Percentiles rank a stretch among this genome's conserved stretches.
These are phyloP conservation scores for Lipomyces kockii DNA, from an alignment of 805 yeast species.

Conservation along the genomic window DNA sequence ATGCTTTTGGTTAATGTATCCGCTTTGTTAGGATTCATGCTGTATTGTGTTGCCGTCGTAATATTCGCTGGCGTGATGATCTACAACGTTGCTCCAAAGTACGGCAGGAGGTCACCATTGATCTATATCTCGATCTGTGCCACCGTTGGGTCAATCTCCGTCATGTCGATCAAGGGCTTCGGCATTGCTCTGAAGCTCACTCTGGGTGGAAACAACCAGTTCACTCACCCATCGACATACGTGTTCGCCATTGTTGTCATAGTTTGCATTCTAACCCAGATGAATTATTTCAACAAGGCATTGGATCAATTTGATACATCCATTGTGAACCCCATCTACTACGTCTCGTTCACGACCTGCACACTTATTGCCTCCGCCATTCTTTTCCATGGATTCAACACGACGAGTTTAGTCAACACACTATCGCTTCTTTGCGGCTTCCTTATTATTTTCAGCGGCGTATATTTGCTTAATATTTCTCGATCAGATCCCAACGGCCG, in stretches of 20 bases:
- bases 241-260: slow-evolving; percentile 77
- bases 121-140: slow-evolving; percentile 89
- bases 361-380: slow-evolving; percentile 86
- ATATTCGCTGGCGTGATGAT: slow-evolving; percentile 77
- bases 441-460: slow-evolving; percentile 85
- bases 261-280: slow-evolving; percentile 83
- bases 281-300: slow-evolving; percentile 93
- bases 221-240: slow-evolving; percentile 81
- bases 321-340: slow-evolving; percentile 86
- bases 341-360: slow-evolving; percentile 88
- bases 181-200: slow-evolving; percentile 90
- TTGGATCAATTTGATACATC: slow-evolving; percentile 92
- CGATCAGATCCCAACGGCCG: slow-evolving; percentile 50
- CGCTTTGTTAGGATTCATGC: slow-evolving; percentile 57
- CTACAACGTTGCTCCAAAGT: slow-evolving; percentile 77
- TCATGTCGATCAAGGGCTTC: slow-evolving; percentile 90
- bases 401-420: slow-evolving; percentile 76
- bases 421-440: slow-evolving; percentile 84
- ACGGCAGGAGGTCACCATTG: slow-evolving; percentile 84
- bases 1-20: too few relatives aligned
- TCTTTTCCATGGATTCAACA: slow-evolving; percentile 83
- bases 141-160: slow-evolving; percentile 86
- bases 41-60: slow-evolving; percentile 66
- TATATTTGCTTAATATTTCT: slow-evolving; percentile 77
- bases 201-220: slow-evolving; percentile 82